phyloP scores from a whole-genome alignment of 116 monocot species.

The Thalassia testudinum region DNA sequence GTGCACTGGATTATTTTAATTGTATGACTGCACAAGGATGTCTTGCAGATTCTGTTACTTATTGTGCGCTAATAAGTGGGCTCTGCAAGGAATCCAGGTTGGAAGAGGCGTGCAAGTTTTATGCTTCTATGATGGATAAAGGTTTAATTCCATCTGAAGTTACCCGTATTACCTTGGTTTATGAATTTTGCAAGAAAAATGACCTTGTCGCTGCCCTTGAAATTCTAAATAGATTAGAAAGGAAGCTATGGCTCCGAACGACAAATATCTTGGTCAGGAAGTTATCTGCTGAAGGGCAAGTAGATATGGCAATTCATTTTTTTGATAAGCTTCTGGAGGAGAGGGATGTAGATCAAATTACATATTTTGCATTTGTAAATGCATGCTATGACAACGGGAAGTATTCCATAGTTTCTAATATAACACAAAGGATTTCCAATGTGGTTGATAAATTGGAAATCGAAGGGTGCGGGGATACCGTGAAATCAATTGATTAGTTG shows the following conservation, averaged over 20 bases:
- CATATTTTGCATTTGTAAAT: conserved; percentile 61
- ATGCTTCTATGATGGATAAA: conserved; percentile 74
- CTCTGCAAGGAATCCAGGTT: conserved; percentile 80
- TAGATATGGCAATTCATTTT: conserved; percentile 47
- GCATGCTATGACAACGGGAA: conserved; percentile 58
- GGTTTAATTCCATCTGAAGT: conserved; percentile 79
- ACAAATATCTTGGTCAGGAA: conserved; percentile 74
- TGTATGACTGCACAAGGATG: conserved; percentile 58
- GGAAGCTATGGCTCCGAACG: conserved; percentile 43
- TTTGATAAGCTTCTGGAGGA: conserved; percentile 50
- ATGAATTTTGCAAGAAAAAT: conserved; percentile 58
- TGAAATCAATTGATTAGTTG: too few species aligned
- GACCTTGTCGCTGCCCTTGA: conserved; percentile 29
- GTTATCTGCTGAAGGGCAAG: conserved; percentile 42
- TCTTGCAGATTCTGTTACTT: conserved; percentile 62
- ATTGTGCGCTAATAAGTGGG: conserved; percentile 86
- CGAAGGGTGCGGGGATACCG: too few species aligned
- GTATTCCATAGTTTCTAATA: conserved; percentile 57
- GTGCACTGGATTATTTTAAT: conserved; percentile 59
- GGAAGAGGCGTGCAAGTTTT: conserved; percentile 64
- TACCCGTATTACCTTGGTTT: conserved; percentile 54
- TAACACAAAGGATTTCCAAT: conserved; percentile 39
- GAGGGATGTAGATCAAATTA: conserved; percentile 36
- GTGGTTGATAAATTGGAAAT: background rate
- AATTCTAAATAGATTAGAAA: conserved; percentile 61